Evolutionary conservation across 306 rosid species (phyloP).

Genomic region (Carpinus viminea): DNA sequence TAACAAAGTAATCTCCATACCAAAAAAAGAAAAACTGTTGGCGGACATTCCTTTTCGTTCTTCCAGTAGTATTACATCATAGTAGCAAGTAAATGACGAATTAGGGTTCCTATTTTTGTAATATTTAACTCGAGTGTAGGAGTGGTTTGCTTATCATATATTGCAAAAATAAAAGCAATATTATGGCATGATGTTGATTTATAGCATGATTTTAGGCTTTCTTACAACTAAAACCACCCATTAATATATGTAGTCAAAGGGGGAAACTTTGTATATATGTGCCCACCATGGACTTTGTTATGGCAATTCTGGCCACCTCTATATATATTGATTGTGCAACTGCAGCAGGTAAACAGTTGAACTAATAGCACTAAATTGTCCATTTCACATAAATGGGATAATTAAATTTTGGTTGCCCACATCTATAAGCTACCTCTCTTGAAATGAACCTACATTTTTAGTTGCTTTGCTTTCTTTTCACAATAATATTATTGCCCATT

Average conservation of each 20-base stretch:
- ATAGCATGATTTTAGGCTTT: neutral
- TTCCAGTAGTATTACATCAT: too few relatives aligned
- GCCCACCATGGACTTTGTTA: neutral
- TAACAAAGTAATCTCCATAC: too few relatives aligned
- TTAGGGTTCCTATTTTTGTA: too few relatives aligned
- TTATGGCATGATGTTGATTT: neutral
- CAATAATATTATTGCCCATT: too few relatives aligned
- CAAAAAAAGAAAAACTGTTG: too few relatives aligned
- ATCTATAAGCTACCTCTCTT: neutral
- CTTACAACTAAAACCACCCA: neutral
- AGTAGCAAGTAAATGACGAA: too few relatives aligned
- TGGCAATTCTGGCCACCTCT: neutral
- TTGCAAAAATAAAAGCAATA: neutral
- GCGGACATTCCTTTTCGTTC: too few relatives aligned
- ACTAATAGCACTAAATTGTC: neutral
- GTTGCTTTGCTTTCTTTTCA: neutral
- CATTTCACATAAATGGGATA: neutral
- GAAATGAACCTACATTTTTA: neutral
- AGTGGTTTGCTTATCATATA: neutral
- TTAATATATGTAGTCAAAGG: neutral
- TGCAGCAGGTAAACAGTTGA: neutral
- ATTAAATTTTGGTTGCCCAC: neutral
- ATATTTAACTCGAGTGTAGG: too few relatives aligned
- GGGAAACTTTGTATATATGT: neutral
- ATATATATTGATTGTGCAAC: neutral